Evolutionary conservation across 768 basidiomycete genomes (phyloP).

Genomic region (Pleurotus tuoliensis): DNA sequence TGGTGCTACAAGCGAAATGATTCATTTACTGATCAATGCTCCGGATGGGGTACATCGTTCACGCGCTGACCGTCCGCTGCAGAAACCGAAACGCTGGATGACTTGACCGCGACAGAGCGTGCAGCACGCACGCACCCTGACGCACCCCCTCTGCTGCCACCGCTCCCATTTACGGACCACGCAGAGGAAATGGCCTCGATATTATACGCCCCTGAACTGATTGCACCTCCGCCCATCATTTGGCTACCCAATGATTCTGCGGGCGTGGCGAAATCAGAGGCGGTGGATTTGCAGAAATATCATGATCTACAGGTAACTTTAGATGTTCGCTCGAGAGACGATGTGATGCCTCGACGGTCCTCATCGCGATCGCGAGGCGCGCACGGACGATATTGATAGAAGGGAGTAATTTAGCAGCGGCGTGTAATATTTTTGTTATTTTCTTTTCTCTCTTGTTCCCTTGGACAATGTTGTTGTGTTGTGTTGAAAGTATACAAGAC

Average conservation of each 20-base stretch:
- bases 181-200: slow-evolving; percentile 75
- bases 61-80: slow-evolving; percentile 2
- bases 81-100: slow-evolving; percentile 79
- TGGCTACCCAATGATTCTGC: slow-evolving; percentile 83
- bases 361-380: slow-evolving; percentile 27
- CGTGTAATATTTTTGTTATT: neutral
- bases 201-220: slow-evolving; percentile 77
- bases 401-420: too few species aligned
- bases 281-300: slow-evolving; percentile 70
- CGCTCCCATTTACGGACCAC: slow-evolving; percentile 68
- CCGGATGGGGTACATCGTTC: slow-evolving; percentile 5
- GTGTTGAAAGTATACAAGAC: too few species aligned
- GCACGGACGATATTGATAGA: neutral
- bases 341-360: slow-evolving; percentile 33
- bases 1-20: neutral
- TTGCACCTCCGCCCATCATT: slow-evolving; percentile 74
- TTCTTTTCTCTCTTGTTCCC: neutral
- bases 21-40: neutral
- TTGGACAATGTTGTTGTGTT: neutral
- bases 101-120: slow-evolving; percentile 73
- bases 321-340: slow-evolving; percentile 60
- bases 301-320: slow-evolving; percentile 69
- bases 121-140: slow-evolving; percentile 77
- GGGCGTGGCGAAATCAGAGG: slow-evolving; percentile 71
- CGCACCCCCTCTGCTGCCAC: slow-evolving; percentile 69